These are phyloP conservation scores for Leishmania major DNA, from an alignment of 208 protist species.

Conservation along the genomic window DNA sequence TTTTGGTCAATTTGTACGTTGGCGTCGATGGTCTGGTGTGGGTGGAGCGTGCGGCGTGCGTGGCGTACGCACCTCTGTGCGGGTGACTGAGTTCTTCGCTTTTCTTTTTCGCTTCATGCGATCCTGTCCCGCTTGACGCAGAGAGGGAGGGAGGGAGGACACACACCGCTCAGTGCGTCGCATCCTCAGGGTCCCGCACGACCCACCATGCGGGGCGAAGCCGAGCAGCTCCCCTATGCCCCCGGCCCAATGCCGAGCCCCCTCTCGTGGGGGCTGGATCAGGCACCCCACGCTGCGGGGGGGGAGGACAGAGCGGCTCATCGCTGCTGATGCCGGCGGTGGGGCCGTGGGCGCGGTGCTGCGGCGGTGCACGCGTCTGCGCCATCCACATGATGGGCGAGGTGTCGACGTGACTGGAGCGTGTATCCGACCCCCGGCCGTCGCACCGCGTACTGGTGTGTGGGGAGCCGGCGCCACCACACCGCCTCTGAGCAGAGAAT, in stretches of 20 bases:
- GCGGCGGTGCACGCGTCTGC: background rate
- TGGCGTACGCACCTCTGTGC: background rate
- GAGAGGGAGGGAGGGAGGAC: too few species aligned
- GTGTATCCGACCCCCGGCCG: background rate
- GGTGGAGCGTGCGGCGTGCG: constrained; percentile 5
- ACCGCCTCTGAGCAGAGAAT: background rate
- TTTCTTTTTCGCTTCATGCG: background rate
- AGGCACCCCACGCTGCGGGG: too few species aligned
- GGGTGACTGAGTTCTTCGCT: background rate
- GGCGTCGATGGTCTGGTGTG: constrained; percentile 16
- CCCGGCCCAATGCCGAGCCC: background rate
- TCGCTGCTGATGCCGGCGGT: too few species aligned
- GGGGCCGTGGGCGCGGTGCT: background rate
- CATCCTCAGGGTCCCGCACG: background rate
- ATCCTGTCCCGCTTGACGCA: background rate
- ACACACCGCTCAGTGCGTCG: background rate
- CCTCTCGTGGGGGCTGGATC: too few species aligned
- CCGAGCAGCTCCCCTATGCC: background rate
- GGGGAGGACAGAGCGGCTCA: too few species aligned
- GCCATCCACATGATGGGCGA: background rate
- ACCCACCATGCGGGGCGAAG: background rate
- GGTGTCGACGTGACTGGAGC: background rate
- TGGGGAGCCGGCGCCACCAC: background rate
- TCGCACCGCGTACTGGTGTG: background rate
- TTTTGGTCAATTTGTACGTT: constrained; percentile 31